Percentiles rank a stretch among this genome's conserved stretches.
These are phyloP conservation scores for Chalciporus pseudorubinellus DNA, from an alignment of 768 basidiomycete genomes.

Conservation along the genomic window DNA sequence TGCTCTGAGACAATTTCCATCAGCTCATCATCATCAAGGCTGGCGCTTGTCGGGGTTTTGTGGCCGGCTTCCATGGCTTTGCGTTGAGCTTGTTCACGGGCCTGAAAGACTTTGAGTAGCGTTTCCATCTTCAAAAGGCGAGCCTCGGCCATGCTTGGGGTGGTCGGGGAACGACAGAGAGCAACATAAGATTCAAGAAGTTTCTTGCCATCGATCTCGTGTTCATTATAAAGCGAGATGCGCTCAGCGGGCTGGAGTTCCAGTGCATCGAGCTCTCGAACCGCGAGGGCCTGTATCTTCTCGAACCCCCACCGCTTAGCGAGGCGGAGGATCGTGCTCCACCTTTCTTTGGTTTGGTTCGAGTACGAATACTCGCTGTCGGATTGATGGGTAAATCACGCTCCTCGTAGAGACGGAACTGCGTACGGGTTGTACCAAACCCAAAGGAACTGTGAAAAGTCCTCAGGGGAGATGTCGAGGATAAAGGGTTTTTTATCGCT, in stretches of 20 bases:
- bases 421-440: constrained; percentile 57
- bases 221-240: constrained; percentile 54
- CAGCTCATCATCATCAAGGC: constrained; percentile 30
- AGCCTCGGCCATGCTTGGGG: constrained; percentile 54
- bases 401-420: background rate
- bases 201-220: constrained; percentile 47
- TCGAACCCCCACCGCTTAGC: constrained; percentile 55
- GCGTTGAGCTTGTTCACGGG: constrained; percentile 48
- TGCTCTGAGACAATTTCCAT: constrained; percentile 32
- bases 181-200: constrained; percentile 52
- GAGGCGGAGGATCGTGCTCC: constrained; percentile 55
- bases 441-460: constrained; percentile 54
- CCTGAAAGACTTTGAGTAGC: constrained; percentile 48
- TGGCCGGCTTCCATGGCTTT: constrained; percentile 32
- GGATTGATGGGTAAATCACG: background rate
- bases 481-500: constrained; percentile 42
- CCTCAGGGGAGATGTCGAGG: constrained; percentile 40
- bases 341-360: constrained; percentile 46
- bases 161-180: constrained; percentile 51
- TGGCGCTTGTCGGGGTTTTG: constrained; percentile 33
- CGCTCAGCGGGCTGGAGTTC: constrained; percentile 47
- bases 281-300: constrained; percentile 47
- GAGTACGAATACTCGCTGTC: constrained; percentile 53
- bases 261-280: constrained; percentile 54
- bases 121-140: constrained; percentile 54